A percentile compares a stretch with the other conserved stretches of the same genome.
phyloP scores from a whole-genome alignment of 768 basidiomycete genomes.

The Hydnomerulius pinastri region DNA sequence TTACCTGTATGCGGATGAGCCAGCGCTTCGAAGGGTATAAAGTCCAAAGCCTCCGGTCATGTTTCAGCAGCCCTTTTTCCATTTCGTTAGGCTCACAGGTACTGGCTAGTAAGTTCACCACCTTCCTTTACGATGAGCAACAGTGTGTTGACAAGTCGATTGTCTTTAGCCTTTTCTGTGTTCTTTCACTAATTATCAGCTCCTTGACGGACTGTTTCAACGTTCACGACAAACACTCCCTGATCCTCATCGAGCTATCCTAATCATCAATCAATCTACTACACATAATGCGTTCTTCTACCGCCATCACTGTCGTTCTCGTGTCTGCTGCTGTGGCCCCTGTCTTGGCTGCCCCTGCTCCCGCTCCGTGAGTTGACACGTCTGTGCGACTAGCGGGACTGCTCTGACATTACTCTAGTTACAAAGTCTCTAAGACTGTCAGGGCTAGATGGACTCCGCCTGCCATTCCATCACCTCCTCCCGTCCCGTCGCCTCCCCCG shows the following conservation, averaged over 20 bases:
- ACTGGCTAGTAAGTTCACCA: slow-evolving; percentile 21
- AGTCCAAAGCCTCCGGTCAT: not conserved
- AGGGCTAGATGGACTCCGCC: slow-evolving; percentile 3
- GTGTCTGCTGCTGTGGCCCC: slow-evolving; percentile 1
- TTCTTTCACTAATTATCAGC: slow-evolving; percentile 12
- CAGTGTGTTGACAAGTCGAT: slow-evolving; percentile 5
- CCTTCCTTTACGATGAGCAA: not conserved
- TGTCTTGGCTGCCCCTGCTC: slow-evolving; percentile 10
- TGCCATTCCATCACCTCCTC: not conserved
- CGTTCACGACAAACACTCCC: not conserved
- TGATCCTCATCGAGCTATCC: slow-evolving; percentile 3
- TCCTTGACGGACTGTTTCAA: slow-evolving; percentile 14
- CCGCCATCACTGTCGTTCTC: slow-evolving; percentile 9
- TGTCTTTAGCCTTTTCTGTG: slow-evolving; percentile 13
- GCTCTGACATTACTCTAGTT: not conserved
- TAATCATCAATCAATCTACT: not conserved
- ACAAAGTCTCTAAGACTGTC: not conserved
- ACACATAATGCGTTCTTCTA: slow-evolving; percentile 13
- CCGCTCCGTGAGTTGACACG: not conserved
- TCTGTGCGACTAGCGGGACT: not conserved
- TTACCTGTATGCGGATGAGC: too few species aligned
- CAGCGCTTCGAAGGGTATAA: too few species aligned
- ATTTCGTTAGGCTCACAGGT: slow-evolving; percentile 20
- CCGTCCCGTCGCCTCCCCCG: not conserved
- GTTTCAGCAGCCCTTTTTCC: slow-evolving; percentile 10